A percentile compares a stretch with the other conserved stretches of the same genome.
These are phyloP conservation scores for Rugosomyces carneus DNA, from an alignment of 1,284 basidiomycete genomes.

Conservation along the genomic window DNA sequence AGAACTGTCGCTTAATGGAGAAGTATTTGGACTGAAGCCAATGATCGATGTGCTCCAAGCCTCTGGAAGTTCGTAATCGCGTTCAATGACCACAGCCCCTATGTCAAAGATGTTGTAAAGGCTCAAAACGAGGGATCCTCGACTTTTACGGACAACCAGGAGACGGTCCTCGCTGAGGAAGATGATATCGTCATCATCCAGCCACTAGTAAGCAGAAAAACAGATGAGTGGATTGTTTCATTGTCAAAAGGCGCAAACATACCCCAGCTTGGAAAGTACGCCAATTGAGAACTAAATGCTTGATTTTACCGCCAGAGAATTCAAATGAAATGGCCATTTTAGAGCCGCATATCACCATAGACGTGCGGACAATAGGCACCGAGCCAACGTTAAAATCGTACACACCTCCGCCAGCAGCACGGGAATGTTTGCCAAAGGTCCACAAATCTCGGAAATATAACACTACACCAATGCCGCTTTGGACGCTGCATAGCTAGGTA, in stretches of 20 bases:
- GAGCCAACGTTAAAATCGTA: slow-evolving; percentile 34
- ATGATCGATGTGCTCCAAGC: slow-evolving; percentile 35
- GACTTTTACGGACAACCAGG: slow-evolving; percentile 32
- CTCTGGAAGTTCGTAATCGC: slow-evolving; percentile 42
- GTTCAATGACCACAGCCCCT: slow-evolving; percentile 31
- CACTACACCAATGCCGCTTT: slow-evolving; percentile 34
- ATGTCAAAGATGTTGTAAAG: slow-evolving; percentile 40
- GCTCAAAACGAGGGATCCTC: slow-evolving; percentile 29
- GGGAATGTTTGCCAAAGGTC: slow-evolving; percentile 39
- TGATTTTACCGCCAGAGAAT: slow-evolving; percentile 31
- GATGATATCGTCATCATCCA: slow-evolving; percentile 38
- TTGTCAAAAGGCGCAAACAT: slow-evolving; percentile 10
- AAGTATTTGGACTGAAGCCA: slow-evolving; percentile 34
- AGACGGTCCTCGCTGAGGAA: slow-evolving; percentile 38
- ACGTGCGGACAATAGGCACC: slow-evolving; percentile 28
- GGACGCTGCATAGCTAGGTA: slow-evolving; percentile 21
- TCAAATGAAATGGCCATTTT: slow-evolving; percentile 36
- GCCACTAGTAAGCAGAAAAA: slow-evolving; percentile 29
- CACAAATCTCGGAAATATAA: slow-evolving; percentile 41
- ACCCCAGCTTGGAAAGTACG: slow-evolving; percentile 37
- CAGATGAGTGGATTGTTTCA: background rate
- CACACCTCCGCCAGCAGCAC: slow-evolving; percentile 25
- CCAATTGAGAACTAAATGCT: slow-evolving; percentile 43
- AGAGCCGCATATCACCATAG: slow-evolving; percentile 33
- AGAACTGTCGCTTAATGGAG: slow-evolving; percentile 28